A percentile compares a stretch with the other conserved stretches of the same genome.
Evolutionary conservation across 257 asterid species (phyloP).

Genomic region (Phtheirospermum japonicum): DNA sequence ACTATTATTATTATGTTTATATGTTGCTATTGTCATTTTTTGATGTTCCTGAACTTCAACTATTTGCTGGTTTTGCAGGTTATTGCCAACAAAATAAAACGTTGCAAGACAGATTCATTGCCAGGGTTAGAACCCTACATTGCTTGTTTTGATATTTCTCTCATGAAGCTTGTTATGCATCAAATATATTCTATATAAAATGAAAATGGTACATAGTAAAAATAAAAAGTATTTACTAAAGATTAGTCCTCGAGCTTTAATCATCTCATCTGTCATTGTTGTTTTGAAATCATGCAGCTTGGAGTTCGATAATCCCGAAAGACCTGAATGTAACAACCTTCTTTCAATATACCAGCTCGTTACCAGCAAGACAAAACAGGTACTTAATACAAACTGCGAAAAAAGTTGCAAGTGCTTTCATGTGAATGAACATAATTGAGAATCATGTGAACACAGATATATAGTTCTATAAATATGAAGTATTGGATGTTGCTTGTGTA

Average conservation of each 20-base stretch:
- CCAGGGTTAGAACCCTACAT: constrained; percentile 52
- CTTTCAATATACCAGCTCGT: constrained; percentile 86
- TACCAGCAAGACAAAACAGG: constrained; percentile 90
- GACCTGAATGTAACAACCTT: constrained; percentile 96
- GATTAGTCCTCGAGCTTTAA: constrained; percentile 18
- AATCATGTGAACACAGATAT: constrained; percentile 9
- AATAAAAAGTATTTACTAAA: background rate
- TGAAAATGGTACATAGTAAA: background rate
- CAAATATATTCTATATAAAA: constrained; percentile 11
- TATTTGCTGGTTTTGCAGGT: constrained; percentile 50
- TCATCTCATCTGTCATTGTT: constrained; percentile 13
- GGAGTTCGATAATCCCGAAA: constrained; percentile 85
- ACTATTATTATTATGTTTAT: background rate
- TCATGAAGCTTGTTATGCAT: constrained; percentile 7
- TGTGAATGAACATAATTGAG: background rate
- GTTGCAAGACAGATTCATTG: constrained; percentile 95
- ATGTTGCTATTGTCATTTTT: constrained; percentile 6
- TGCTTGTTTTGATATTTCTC: constrained; percentile 16
- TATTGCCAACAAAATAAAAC: constrained; percentile 77
- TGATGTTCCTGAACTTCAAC: constrained; percentile 13
- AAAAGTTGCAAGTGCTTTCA: background rate
- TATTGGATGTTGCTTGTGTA: constrained; percentile 16
- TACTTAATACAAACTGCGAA: constrained; percentile 26
- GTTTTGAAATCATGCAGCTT: constrained; percentile 47
- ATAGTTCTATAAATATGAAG: background rate